These are phyloP conservation scores for Euphrasia confusa DNA, from an alignment of 257 asterid genomes.

Conservation along the genomic window DNA sequence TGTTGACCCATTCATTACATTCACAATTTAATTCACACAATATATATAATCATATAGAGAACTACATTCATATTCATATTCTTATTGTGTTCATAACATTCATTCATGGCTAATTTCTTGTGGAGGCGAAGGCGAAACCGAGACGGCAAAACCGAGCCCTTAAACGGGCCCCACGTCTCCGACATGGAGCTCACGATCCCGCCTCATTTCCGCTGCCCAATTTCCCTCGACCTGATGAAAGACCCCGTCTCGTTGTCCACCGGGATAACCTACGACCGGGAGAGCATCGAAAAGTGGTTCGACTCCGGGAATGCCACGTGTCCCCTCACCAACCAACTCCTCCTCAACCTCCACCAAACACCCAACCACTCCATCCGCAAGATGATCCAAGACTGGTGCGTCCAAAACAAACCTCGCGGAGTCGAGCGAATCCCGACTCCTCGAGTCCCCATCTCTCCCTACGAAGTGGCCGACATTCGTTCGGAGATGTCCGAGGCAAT, in stretches of 20 bases:
- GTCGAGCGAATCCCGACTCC: slow-evolving; percentile 88
- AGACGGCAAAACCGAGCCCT: slow-evolving; percentile 20
- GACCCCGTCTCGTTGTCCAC: slow-evolving; percentile 63
- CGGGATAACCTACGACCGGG: slow-evolving; percentile 63
- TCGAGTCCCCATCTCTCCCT: slow-evolving; percentile 45
- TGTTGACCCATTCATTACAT: slow-evolving; percentile 10
- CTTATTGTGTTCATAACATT: not conserved
- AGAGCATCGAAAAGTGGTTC: slow-evolving; percentile 61
- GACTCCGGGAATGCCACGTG: slow-evolving; percentile 42
- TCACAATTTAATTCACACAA: not conserved
- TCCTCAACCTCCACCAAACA: slow-evolving; percentile 40
- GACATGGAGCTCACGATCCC: slow-evolving; percentile 43
- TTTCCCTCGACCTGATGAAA: slow-evolving; percentile 60
- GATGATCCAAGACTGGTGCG: slow-evolving; percentile 95
- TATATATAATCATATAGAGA: not conserved
- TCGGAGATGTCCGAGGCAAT: slow-evolving; percentile 34
- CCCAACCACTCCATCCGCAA: slow-evolving; percentile 70
- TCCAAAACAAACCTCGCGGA: slow-evolving; percentile 54
- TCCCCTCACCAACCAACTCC: slow-evolving; percentile 49
- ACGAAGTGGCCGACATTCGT: slow-evolving; percentile 46
- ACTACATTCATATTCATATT: not conserved
- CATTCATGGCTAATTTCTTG: slow-evolving; percentile 32
- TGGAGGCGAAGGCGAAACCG: slow-evolving; percentile 40
- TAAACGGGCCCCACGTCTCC: not conserved
- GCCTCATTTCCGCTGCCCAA: slow-evolving; percentile 48